Conservation (phyloP, 306 rosid species). For the Luffa acutangula region DNA sequence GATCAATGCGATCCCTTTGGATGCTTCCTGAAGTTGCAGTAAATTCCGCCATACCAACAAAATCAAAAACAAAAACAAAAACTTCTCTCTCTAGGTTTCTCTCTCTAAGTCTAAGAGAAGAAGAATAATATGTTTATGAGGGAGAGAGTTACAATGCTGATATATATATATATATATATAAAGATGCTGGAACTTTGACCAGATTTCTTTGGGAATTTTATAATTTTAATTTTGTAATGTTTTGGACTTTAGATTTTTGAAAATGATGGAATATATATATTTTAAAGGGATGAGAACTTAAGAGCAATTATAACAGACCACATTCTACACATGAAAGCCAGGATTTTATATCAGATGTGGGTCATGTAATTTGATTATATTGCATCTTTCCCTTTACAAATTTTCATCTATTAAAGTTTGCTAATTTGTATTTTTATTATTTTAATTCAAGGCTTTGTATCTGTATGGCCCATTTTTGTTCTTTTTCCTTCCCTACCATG, state of each 20-base stretch:
- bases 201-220: not conserved
- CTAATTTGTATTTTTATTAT: not conserved
- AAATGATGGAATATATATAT: not conserved
- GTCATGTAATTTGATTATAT: not conserved
- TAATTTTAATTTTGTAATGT: not conserved
- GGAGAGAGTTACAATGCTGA: not conserved
- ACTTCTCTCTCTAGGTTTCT: slow-evolving; percentile 5
- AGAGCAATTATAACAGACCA: not conserved
- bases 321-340: not conserved
- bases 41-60: not conserved
- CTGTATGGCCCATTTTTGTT: not conserved
- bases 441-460: not conserved
- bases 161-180: not conserved
- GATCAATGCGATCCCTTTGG: slow-evolving; percentile 32
- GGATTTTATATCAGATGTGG: not conserved
- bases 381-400: not conserved
- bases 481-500: not conserved
- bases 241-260: not conserved
- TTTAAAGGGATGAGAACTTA: not conserved
- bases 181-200: not conserved
- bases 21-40: slow-evolving; percentile 31
- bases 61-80: not conserved
- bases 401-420: not conserved
- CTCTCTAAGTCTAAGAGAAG: not conserved
- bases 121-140: not conserved